Percentiles rank a stretch among this genome's conserved stretches.
Conservation (phyloP, 768 basidiomycete species). For the Rubroboletus satanas region DNA sequence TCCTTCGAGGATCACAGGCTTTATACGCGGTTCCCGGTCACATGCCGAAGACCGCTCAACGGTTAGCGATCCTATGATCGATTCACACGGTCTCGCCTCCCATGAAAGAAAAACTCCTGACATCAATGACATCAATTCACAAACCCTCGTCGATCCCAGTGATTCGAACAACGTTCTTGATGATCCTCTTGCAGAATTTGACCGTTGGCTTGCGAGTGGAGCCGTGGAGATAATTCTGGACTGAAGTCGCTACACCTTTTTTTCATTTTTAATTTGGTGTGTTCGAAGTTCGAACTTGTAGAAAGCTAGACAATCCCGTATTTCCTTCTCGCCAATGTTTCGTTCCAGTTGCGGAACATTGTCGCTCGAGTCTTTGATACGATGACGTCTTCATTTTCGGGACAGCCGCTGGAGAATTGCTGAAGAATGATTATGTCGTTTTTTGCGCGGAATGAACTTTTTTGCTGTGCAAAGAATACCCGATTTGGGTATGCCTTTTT, state of each 20-base stretch:
- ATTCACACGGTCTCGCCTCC: background rate
- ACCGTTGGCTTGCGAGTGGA: slow-evolving; percentile 65
- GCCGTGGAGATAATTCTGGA: slow-evolving; percentile 49
- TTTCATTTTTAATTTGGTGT: background rate
- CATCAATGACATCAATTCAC: background rate
- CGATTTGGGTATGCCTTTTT: no score
- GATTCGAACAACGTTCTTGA: slow-evolving; percentile 14
- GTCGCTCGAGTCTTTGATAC: background rate
- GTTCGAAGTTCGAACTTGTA: background rate
- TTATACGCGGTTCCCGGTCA: slow-evolving; percentile 10
- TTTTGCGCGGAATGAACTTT: no score
- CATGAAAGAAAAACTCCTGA: background rate
- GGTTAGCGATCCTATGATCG: background rate
- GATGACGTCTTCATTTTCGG: background rate
- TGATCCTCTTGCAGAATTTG: slow-evolving; percentile 64
- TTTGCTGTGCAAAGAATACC: no score
- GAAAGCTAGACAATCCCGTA: background rate
- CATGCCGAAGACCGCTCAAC: background rate
- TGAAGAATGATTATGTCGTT: no score
- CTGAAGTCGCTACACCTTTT: slow-evolving; percentile 1
- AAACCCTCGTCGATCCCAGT: background rate
- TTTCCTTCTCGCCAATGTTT: background rate
- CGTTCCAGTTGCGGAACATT: background rate
- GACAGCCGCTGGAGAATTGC: no score
- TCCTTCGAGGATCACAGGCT: slow-evolving; percentile 25